Evolutionary conservation across 2,329 filamentous ascomycete genomes (phyloP).

Genomic region (Colletotrichum coccodes): DNA sequence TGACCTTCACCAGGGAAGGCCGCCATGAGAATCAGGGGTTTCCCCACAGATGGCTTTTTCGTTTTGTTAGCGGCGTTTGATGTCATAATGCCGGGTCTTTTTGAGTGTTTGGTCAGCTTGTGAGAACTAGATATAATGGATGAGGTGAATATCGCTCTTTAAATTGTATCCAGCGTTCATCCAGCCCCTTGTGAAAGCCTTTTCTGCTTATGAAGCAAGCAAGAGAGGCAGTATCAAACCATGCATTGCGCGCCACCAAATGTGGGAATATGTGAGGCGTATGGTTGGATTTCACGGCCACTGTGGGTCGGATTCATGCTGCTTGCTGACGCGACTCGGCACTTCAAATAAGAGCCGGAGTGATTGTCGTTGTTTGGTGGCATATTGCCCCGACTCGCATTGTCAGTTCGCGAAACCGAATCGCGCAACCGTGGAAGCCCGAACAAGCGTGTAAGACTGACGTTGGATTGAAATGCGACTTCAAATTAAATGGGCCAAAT

Average conservation of each 20-base stretch:
- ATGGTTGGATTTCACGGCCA: not conserved
- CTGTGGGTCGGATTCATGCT: not conserved
- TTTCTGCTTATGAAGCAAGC: not conserved
- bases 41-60: not conserved
- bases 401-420: not conserved
- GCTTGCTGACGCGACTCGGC: not conserved
- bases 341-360: not conserved
- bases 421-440: too few relatives aligned
- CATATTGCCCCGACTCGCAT: not conserved
- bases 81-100: not conserved
- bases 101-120: too few relatives aligned
- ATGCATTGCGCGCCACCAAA: not conserved
- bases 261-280: not conserved
- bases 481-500: too few relatives aligned
- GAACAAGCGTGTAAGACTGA: too few relatives aligned
- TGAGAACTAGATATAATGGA: too few relatives aligned
- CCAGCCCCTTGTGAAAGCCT: too few relatives aligned
- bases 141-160: not conserved
- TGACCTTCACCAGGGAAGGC: conserved; percentile 37
- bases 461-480: too few relatives aligned
- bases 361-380: not conserved
- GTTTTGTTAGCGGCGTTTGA: not conserved
- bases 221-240: not conserved
- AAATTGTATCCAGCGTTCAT: not conserved
- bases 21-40: conserved; percentile 37